Percentiles rank a stretch among this genome's conserved stretches.
Conservation (phyloP, 1,284 basidiomycete species). For the Austroboletus niveus region DNA sequence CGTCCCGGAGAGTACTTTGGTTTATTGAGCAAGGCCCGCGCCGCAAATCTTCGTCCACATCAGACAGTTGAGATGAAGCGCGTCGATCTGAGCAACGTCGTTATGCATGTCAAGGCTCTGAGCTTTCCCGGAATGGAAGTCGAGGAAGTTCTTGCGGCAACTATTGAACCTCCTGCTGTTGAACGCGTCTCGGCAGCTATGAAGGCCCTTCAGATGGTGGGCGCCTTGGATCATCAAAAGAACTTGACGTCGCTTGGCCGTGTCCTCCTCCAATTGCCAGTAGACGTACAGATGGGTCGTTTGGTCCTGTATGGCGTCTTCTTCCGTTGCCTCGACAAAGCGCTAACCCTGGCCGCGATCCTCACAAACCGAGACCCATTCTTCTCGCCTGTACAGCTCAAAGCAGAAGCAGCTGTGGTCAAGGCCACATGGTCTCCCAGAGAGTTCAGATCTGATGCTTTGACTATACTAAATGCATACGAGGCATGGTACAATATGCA, state of each 20-base stretch:
- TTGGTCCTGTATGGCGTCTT: conserved; percentile 90
- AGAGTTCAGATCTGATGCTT: conserved; percentile 83
- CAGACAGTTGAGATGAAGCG: conserved; percentile 97
- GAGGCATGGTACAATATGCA: conserved; percentile 80
- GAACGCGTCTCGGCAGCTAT: conserved; percentile 83
- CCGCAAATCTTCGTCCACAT: conserved; percentile 69
- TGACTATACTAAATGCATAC: conserved; percentile 82
- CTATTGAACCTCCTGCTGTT: conserved; percentile 88
- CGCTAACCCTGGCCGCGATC: conserved; percentile 87
- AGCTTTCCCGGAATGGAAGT: conserved; percentile 87
- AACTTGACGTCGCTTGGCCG: conserved; percentile 86
- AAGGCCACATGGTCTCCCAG: conserved; percentile 83
- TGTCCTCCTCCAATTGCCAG: conserved; percentile 86
- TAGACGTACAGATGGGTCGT: conserved; percentile 89
- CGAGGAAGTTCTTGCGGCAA: conserved; percentile 81
- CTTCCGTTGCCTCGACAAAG: conserved; percentile 91
- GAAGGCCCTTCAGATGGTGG: conserved; percentile 80
- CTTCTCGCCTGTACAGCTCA: conserved; percentile 74
- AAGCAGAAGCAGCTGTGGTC: conserved; percentile 59
- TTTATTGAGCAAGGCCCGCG: conserved; percentile 69
- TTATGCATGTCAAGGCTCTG: conserved; percentile 97
- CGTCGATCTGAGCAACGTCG: conserved; percentile 86
- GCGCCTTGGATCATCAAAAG: conserved; percentile 79
- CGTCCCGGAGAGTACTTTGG: conserved; percentile 91
- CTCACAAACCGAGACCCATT: conserved; percentile 91